Percentiles rank a stretch among this genome's conserved stretches.
These are phyloP conservation scores for Lactifluus rugatus DNA, from an alignment of 768 basidiomycete species.

Conservation along the genomic window DNA sequence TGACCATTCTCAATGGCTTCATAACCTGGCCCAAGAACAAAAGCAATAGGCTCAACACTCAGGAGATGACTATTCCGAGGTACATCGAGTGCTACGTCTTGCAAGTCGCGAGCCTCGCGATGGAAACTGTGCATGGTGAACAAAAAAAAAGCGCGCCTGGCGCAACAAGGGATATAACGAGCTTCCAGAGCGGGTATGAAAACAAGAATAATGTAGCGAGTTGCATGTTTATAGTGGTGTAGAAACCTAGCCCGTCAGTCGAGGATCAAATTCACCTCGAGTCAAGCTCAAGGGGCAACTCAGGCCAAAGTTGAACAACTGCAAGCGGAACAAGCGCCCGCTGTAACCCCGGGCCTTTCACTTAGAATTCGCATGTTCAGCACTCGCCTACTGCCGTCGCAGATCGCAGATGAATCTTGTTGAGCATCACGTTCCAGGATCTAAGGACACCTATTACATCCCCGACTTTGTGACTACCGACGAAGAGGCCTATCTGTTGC, in stretches of 20 bases:
- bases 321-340: not conserved
- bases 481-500: constrained; percentile 69
- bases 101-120: not conserved
- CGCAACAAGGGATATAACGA: constrained; percentile 1
- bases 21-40: constrained; percentile 9
- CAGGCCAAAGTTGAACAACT: not conserved
- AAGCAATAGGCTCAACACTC: not conserved
- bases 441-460: constrained; percentile 50
- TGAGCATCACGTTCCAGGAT: constrained; percentile 23
- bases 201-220: not conserved
- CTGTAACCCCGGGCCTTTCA: too few species aligned
- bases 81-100: not conserved
- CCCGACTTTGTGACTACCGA: constrained; percentile 64
- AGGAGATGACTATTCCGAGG: not conserved
- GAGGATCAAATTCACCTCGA: not conserved
- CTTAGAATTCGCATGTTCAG: too few species aligned
- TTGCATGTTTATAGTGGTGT: not conserved
- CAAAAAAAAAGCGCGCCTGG: constrained; percentile 4
- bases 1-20: constrained; percentile 3
- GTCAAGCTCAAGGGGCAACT: not conserved
- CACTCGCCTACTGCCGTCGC: too few species aligned
- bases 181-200: constrained; percentile 9
- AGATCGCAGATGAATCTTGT: not conserved
- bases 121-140: not conserved
- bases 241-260: not conserved